These are phyloP conservation scores for Basipetospora sp. DNA, from an alignment of 2,329 filamentous ascomycete genomes.

Conservation along the genomic window DNA sequence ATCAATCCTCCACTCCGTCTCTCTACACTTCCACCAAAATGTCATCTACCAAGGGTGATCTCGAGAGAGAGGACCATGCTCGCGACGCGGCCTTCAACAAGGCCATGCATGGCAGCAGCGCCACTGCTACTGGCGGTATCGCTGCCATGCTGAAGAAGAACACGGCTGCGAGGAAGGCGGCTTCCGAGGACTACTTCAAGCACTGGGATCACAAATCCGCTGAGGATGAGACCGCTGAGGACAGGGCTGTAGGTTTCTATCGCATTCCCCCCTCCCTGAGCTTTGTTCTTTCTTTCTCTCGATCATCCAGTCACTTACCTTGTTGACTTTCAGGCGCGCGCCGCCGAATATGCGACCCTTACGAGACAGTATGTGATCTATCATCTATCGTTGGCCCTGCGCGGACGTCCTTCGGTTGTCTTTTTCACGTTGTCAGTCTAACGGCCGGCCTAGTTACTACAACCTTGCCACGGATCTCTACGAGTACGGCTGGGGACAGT, in stretches of 20 bases:
- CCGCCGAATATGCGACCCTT: slow-evolving; percentile 79
- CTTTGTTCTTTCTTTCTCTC: too few species aligned
- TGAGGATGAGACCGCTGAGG: slow-evolving; percentile 67
- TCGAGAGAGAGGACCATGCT: slow-evolving; percentile 69
- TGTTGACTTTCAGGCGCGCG: slow-evolving; percentile 44
- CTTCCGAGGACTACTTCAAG: slow-evolving; percentile 87
- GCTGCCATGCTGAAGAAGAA: slow-evolving; percentile 78
- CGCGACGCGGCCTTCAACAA: slow-evolving; percentile 87
- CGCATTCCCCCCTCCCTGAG: neutral
- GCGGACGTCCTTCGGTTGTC: too few species aligned
- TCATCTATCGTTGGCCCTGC: too few species aligned
- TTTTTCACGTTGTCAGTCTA: too few species aligned
- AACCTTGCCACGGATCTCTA: slow-evolving; percentile 92
- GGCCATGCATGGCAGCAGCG: slow-evolving; percentile 63
- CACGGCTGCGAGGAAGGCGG: slow-evolving; percentile 56
- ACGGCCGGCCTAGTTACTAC: slow-evolving; percentile 54
- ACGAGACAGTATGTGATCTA: slow-evolving; percentile 62
- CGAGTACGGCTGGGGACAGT: slow-evolving; percentile 92
- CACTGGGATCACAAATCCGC: slow-evolving; percentile 81
- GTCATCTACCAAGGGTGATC: slow-evolving; percentile 27
- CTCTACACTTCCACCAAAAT: slow-evolving; percentile 19
- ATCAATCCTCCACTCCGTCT: neutral
- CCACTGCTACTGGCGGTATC: slow-evolving; percentile 57
- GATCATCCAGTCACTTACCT: neutral
- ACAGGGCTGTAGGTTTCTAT: slow-evolving; percentile 52